Evolutionary conservation across 208 protist genomes (phyloP), one percentile per base, ranked within the genome.

Genomic region (Leishmania aethiopica): DNA sequence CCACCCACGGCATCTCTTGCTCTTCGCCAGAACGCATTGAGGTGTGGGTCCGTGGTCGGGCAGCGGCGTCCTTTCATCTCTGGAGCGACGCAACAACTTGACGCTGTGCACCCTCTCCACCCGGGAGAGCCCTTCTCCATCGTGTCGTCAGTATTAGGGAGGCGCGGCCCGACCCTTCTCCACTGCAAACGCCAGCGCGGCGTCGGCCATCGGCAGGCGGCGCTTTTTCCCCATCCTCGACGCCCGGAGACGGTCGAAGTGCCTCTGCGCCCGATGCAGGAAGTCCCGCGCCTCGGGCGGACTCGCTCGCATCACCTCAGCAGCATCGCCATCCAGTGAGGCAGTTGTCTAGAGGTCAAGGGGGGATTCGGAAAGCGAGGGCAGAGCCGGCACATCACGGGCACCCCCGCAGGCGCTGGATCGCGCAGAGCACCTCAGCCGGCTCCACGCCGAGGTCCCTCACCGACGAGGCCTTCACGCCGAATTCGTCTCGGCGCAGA

Each of bases 261-360:
- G 45, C 59, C 45, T 45, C 40, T 47, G 64, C 49, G 28, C 77
- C 11, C 49, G 19, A 47, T 32, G 19, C 8, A 73, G 64, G 55
- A 80, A 72, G 60, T 37, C 51, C 40, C 17, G 25, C 19, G 59
- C 47, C 60, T 74, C 59, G 19, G 70, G 64, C 53, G 69, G 35
- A 49, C 37, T 51, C 22, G 49, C 47, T 17, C 64, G 42, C 47
- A 80, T n/a, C 47, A 5, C 32, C 1, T 37, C 64, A 8, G 51
- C 77, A 22, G 47, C 77, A 10, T n/a, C 45, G 35, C 40, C 19
- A 3, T 71, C 32, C 15, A 60, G 77, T n/a, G 77, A 51, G 45
- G 77, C 57, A 62, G 77, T 60, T 28, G 1, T n/a, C 47, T 74
- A 77, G 25, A 85, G 22, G 70, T 72, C 53, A 17, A 77, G 81